Conservation (phyloP, 2,329 filamentous ascomycete species). For the Cryphonectria japonica region DNA sequence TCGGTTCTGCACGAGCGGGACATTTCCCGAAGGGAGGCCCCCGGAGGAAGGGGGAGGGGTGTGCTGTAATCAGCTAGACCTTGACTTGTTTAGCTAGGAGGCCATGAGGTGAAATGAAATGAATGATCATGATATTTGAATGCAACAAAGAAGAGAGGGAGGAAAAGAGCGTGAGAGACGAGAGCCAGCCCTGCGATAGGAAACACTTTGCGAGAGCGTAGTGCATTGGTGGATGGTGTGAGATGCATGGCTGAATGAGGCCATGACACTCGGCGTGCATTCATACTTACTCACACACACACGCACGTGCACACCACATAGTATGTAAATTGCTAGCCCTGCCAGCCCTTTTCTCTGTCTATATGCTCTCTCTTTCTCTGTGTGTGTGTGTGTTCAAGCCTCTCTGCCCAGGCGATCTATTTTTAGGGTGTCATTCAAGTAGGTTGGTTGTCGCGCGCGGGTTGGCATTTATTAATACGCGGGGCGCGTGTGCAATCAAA, state of each 20-base stretch:
- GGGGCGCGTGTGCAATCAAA: not conserved
- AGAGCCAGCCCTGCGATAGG: not conserved
- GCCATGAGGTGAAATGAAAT: not conserved
- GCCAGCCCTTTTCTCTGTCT: not conserved
- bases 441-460: not conserved
- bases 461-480: not conserved
- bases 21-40: not conserved
- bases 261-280: not conserved
- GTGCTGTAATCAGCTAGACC: not conserved
- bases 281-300: not conserved
- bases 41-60: not conserved
- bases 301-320: not conserved
- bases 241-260: not conserved
- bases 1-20: not conserved
- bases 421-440: not conserved
- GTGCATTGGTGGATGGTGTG: not conserved
- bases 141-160: not conserved
- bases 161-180: not conserved
- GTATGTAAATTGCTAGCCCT: not conserved
- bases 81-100: not conserved
- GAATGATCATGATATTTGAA: not conserved
- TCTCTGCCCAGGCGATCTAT: not conserved
- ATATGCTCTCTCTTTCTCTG: no score
- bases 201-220: not conserved
- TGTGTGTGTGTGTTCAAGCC: not conserved